Evolutionary conservation across 345 rosid genomes (phyloP), one percentile per base, ranked within the genome.

Genomic region (Lepidium sativum): DNA sequence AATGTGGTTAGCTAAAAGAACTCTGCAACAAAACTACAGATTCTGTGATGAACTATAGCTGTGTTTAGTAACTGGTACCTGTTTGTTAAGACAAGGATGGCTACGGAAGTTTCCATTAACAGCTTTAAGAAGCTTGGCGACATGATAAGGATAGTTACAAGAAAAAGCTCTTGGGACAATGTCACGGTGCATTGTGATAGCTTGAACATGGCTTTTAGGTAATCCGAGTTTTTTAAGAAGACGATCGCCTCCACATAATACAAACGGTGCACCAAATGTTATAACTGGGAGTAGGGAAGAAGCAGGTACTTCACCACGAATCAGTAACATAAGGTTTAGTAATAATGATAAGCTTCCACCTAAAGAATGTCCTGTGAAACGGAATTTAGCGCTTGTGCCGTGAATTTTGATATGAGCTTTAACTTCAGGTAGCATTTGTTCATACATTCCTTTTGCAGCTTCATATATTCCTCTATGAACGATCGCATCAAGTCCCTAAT

Each of bases 371-470:
- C 97, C 97, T 0, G 92, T 85, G 78, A 90, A 90, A 40, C 92
- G 92, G 54, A 87, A 81, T 43, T 80, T 76, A 29, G 97, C 88
- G 8, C 29, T 41, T 14, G 41, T 58, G 14, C 95, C 90, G 21
- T 63, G 69, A 13, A 84, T 65, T 58, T 80, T 71, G 9, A 85
- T 55, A 71, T 90, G 92, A 12, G 79, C 70, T 9, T 40, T 76
- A 6, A 87, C 83, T 78, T 87, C 92, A 40, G 97, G 95, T 81
- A 90, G 70, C 86, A 85, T 85, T 74, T 87, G 92, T 38, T 84
- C 90, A 63, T 87, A 89, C 45, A 90, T 87, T n/a, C 97, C 97
- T 80, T 87, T 90, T 15, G 97, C 97, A 37, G 97, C 97, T 75
- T 90, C 92, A 32, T 90, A 90, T 42, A 90, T 90, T 17, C 97